Conservation (phyloP, 768 basidiomycete species). For the Mycena galericulata region DNA sequence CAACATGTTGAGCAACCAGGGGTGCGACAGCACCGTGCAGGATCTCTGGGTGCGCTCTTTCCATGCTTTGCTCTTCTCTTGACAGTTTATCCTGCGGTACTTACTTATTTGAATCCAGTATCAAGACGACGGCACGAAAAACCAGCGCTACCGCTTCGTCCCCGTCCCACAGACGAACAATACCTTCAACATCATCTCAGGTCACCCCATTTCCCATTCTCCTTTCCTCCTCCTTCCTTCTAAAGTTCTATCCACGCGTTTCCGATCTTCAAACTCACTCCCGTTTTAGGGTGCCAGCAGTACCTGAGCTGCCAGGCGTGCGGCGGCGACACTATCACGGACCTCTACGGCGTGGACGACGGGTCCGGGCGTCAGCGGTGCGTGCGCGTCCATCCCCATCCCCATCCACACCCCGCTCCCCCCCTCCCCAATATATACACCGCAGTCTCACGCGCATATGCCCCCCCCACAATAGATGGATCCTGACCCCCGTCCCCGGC, state of each 20-base stretch:
- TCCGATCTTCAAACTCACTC: too few relatives aligned
- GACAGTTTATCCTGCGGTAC: background rate
- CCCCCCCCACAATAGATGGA: too few relatives aligned
- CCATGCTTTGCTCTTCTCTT: background rate
- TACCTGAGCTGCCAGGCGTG: too few relatives aligned
- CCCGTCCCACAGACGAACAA: conserved; percentile 27
- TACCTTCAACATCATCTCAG: conserved; percentile 31
- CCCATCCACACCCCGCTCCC: too few relatives aligned
- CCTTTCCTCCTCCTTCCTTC: background rate
- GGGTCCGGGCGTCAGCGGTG: too few relatives aligned
- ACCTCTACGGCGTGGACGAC: too few relatives aligned
- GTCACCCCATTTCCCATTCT: background rate
- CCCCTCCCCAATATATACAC: conserved; percentile 15
- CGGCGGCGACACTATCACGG: too few relatives aligned
- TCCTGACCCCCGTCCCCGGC: conserved; percentile 23
- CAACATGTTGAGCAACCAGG: conserved; percentile 31
- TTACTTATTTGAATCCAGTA: too few relatives aligned
- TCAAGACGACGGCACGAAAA: conserved; percentile 23
- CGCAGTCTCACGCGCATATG: background rate
- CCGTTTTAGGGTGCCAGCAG: too few relatives aligned
- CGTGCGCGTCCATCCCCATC: too few relatives aligned
- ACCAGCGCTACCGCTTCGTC: conserved; percentile 33
- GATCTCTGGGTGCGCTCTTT: conserved; percentile 24
- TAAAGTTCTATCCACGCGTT: background rate
- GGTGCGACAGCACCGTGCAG: conserved; percentile 25